Percentiles rank a stretch among this genome's conserved stretches.
Evolutionary conservation across 768 basidiomycete species (phyloP).

Genomic region (Kwoniella pini): DNA sequence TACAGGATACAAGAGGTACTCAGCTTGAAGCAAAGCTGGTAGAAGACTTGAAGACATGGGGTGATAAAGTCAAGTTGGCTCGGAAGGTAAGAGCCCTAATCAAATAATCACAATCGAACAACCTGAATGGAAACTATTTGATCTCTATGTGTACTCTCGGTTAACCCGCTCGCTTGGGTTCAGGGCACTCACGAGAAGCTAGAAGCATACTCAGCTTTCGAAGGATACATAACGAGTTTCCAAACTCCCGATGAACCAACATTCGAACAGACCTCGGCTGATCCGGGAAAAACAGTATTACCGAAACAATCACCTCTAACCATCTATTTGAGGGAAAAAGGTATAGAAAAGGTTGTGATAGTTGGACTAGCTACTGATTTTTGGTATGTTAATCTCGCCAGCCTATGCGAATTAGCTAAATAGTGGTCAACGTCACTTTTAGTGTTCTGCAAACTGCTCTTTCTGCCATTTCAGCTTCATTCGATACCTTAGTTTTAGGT

Average conservation of each 20-base stretch:
- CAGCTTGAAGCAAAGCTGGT: slow-evolving; percentile 65
- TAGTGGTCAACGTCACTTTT: neutral
- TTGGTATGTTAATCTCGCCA: too few species aligned
- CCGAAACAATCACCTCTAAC: slow-evolving; percentile 52
- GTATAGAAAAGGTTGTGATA: slow-evolving; percentile 65
- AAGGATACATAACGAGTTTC: slow-evolving; percentile 36
- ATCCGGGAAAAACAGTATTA: slow-evolving; percentile 57
- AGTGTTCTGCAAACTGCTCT: slow-evolving; percentile 28
- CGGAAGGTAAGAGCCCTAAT: slow-evolving; percentile 43
- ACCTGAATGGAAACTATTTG: too few species aligned
- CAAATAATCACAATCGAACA: too few species aligned
- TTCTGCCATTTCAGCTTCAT: slow-evolving; percentile 25
- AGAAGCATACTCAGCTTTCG: slow-evolving; percentile 82
- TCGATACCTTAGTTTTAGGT: slow-evolving; percentile 27
- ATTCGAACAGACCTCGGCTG: neutral
- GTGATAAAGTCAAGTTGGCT: slow-evolving; percentile 29
- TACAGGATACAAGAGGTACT: slow-evolving; percentile 61
- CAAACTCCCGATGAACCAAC: slow-evolving; percentile 20
- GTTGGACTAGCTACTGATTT: slow-evolving; percentile 72
- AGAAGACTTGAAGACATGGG: slow-evolving; percentile 57
- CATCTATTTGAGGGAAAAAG: slow-evolving; percentile 45
- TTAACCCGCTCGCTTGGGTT: too few species aligned
- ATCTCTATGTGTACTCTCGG: too few species aligned
- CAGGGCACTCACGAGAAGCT: slow-evolving; percentile 58
- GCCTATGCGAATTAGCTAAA: too few species aligned